Percentiles rank a stretch among this genome's conserved stretches.
phyloP scores from a whole-genome alignment of 805 yeast species.

The Cyberlindnera suaveolens region DNA sequence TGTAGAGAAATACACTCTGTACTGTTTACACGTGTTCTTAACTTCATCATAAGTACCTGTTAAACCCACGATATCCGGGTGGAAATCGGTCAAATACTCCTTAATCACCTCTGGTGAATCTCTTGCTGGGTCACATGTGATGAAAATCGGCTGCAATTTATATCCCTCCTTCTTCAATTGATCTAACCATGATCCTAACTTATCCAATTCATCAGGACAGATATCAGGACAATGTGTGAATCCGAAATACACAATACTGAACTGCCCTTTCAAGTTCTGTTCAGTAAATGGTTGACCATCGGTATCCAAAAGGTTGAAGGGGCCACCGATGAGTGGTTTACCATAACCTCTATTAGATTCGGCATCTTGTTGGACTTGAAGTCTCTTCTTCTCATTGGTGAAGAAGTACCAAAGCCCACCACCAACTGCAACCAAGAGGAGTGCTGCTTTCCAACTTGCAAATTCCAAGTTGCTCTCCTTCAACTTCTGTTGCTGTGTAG shows the following conservation, averaged over 20 bases:
- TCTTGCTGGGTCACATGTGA: slow-evolving; percentile 96
- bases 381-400: slow-evolving; percentile 66
- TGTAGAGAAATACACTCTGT: slow-evolving; percentile 94
- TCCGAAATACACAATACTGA: slow-evolving; percentile 88
- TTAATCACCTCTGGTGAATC: slow-evolving; percentile 83
- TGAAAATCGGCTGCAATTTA: slow-evolving; percentile 76
- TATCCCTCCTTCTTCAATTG: slow-evolving; percentile 53
- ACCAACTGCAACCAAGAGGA: slow-evolving; percentile 62
- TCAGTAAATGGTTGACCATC: slow-evolving; percentile 73
- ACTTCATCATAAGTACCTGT: slow-evolving; percentile 88
- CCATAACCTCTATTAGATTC: slow-evolving; percentile 86
- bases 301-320: slow-evolving; percentile 66
- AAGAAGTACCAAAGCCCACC: slow-evolving; percentile 68
- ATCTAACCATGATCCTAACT: slow-evolving; percentile 64
- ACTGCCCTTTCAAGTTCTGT: slow-evolving; percentile 67
- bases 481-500: slow-evolving; percentile 26
- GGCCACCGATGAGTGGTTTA: slow-evolving; percentile 89
- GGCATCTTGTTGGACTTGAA: slow-evolving; percentile 70
- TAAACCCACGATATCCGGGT: slow-evolving; percentile 80
- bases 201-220: slow-evolving; percentile 96
- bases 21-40: slow-evolving; percentile 79
- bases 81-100: slow-evolving; percentile 83
- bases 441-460: slow-evolving; percentile 80
- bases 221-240: slow-evolving; percentile 98
- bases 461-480: slow-evolving; percentile 53